Conservation (phyloP, 1,284 basidiomycete species). For the Tranzscheliella williamsii region DNA sequence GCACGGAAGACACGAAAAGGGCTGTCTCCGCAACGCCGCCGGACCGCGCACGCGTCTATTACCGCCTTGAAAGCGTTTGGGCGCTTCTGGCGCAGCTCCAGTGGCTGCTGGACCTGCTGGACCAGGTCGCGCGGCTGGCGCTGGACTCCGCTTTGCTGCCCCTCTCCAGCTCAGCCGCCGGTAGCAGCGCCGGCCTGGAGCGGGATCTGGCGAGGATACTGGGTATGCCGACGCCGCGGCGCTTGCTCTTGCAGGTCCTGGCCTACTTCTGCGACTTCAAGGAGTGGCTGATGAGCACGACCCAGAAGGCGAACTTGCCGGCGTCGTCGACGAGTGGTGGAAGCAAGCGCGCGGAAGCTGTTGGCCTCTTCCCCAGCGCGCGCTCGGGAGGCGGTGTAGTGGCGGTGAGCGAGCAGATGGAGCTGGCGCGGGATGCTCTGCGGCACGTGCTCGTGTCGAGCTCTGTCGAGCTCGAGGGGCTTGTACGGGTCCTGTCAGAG, state of each 20-base stretch:
- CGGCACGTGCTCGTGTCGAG: constrained; percentile 6
- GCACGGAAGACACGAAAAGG: constrained; percentile 18
- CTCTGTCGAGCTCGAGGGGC: constrained; percentile 15
- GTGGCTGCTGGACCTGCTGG: constrained; percentile 27
- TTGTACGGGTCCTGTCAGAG: constrained; percentile 10
- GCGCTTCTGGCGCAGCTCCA: constrained; percentile 31
- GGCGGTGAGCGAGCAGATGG: constrained; percentile 37
- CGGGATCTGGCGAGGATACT: constrained; percentile 21
- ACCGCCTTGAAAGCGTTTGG: constrained; percentile 35
- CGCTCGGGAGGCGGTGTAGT: constrained; percentile 2
- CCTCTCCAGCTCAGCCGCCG: neutral
- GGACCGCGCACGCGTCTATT: constrained; percentile 14
- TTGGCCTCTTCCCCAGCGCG: neutral
- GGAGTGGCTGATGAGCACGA: constrained; percentile 25
- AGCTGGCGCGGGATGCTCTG: constrained; percentile 25
- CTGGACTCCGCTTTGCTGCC: constrained; percentile 3
- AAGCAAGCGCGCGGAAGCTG: neutral
- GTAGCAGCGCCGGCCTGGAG: constrained; percentile 1
- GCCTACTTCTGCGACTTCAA: constrained; percentile 31
- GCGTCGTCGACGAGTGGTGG: constrained; percentile 1
- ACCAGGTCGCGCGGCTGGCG: constrained; percentile 16
- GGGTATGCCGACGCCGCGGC: constrained; percentile 21
- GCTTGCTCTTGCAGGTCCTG: constrained; percentile 14
- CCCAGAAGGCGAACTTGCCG: constrained; percentile 21
- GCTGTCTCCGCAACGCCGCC: constrained; percentile 1